These are phyloP conservation scores for Russula lepida DNA, from an alignment of 768 basidiomycete species.

Conservation along the genomic window DNA sequence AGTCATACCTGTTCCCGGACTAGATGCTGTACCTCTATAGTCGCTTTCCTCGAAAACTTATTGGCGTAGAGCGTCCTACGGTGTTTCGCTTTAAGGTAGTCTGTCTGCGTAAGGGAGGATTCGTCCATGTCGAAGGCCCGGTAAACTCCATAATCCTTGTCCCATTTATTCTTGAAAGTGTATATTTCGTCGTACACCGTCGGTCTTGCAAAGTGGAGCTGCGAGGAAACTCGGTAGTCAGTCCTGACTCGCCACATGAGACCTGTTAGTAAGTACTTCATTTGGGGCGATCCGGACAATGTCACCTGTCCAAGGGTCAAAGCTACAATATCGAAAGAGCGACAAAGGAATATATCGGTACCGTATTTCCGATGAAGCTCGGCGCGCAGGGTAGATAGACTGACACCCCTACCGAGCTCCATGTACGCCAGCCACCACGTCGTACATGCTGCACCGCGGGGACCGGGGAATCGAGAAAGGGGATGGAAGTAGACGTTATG, in stretches of 20 bases:
- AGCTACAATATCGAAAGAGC: no score
- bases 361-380: slow-evolving; percentile 10
- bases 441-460: slow-evolving; percentile 9
- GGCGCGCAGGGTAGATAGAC: not conserved
- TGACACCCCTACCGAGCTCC: slow-evolving; percentile 1
- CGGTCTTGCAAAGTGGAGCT: slow-evolving; percentile 12
- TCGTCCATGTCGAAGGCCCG: slow-evolving; percentile 29
- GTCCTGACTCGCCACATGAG: not conserved
- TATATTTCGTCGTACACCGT: slow-evolving; percentile 11
- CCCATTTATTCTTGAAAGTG: slow-evolving; percentile 24
- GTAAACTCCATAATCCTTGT: slow-evolving; percentile 36
- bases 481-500: slow-evolving; percentile 15
- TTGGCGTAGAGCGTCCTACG: slow-evolving; percentile 29
- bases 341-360: not conserved
- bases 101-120: slow-evolving; percentile 32
- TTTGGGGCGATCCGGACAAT: slow-evolving; percentile 14
- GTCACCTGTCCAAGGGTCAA: slow-evolving; percentile 2
- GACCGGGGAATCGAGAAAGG: slow-evolving; percentile 8
- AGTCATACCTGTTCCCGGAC: slow-evolving; percentile 28
- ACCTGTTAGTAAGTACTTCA: not conserved
- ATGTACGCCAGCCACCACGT: slow-evolving; percentile 13
- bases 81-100: slow-evolving; percentile 29
- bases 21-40: slow-evolving; percentile 29
- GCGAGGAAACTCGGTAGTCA: not conserved
- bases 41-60: slow-evolving; percentile 34